Conservation (phyloP, 208 protist species). For the Crithidia bombi region DNA sequence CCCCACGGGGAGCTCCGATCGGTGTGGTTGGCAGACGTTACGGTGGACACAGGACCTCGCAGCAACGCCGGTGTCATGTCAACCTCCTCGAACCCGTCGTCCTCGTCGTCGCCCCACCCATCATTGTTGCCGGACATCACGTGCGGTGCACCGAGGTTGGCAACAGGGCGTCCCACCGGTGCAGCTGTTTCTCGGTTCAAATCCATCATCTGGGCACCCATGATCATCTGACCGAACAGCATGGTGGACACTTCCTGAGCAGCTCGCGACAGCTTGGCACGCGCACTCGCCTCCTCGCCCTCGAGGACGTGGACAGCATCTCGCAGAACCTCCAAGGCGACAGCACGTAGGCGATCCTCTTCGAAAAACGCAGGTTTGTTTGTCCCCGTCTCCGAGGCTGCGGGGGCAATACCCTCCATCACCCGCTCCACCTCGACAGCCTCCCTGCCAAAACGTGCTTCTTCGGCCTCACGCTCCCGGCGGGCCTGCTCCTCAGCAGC, state of each 20-base stretch:
- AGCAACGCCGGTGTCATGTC: constrained; percentile 16
- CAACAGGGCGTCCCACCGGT: too few relatives aligned
- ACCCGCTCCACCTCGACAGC: not conserved
- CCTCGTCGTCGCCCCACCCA: constrained; percentile 44
- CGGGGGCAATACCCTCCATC: not conserved
- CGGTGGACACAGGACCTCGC: not conserved
- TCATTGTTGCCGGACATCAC: not conserved
- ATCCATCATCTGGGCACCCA: constrained; percentile 27
- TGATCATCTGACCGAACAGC: constrained; percentile 36
- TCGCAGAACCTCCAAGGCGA: not conserved
- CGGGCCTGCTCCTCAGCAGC: constrained; percentile 21
- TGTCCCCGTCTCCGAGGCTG: constrained; percentile 14
- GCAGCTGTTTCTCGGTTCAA: not conserved
- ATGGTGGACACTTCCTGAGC: constrained; percentile 29
- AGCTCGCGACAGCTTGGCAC: constrained; percentile 31
- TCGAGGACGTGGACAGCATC: not conserved
- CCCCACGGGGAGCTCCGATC: not conserved
- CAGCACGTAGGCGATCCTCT: constrained; percentile 7
- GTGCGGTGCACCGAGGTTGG: not conserved
- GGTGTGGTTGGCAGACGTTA: too few relatives aligned
- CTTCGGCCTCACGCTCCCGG: constrained; percentile 6
- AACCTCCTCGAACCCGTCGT: constrained; percentile 48
- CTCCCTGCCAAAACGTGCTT: constrained; percentile 5
- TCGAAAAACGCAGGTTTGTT: not conserved
- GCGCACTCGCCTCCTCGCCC: constrained; percentile 25